Evolutionary conservation across 2,329 filamentous ascomycete species (phyloP).

Genomic region (Fusarium marasasianum): DNA sequence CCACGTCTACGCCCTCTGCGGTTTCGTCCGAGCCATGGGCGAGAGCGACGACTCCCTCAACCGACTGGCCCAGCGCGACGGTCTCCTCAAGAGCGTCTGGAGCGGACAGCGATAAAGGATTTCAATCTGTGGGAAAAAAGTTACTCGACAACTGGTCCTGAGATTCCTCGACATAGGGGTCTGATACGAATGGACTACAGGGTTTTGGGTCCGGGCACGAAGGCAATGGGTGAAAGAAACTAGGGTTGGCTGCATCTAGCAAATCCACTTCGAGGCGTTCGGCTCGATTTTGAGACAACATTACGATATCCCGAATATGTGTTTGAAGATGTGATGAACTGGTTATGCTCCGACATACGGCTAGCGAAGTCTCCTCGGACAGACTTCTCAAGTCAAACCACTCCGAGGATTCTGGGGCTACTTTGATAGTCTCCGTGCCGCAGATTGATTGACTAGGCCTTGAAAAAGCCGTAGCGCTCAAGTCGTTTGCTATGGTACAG

Average conservation of each 20-base stretch:
- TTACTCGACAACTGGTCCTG: constrained; percentile 40
- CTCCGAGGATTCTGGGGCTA: constrained; percentile 66
- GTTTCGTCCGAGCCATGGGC: constrained; percentile 97
- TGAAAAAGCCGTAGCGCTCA: constrained; percentile 68
- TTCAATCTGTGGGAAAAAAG: constrained; percentile 28
- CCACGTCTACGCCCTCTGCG: constrained; percentile 96
- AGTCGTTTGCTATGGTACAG: constrained; percentile 69
- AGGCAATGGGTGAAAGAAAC: constrained; percentile 51
- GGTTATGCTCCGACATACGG: constrained; percentile 52
- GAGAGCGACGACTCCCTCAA: constrained; percentile 98
- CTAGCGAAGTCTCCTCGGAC: constrained; percentile 66
- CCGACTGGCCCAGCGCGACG: constrained; percentile 94
- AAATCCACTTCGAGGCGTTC: constrained; percentile 59
- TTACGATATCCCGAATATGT: constrained; percentile 42
- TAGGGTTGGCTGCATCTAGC: constrained; percentile 57
- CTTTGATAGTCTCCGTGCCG: constrained; percentile 67
- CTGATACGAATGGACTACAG: constrained; percentile 40
- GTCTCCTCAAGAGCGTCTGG: constrained; percentile 98
- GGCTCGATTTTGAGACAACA: constrained; percentile 57
- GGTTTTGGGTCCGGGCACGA: constrained; percentile 50
- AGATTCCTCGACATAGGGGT: constrained; percentile 40
- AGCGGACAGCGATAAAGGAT: constrained; percentile 71
- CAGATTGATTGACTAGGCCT: constrained; percentile 67
- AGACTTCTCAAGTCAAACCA: constrained; percentile 46
- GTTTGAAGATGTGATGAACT: constrained; percentile 44